These are phyloP conservation scores for Lepiota venenata DNA, from an alignment of 768 basidiomycete genomes.

Conservation along the genomic window DNA sequence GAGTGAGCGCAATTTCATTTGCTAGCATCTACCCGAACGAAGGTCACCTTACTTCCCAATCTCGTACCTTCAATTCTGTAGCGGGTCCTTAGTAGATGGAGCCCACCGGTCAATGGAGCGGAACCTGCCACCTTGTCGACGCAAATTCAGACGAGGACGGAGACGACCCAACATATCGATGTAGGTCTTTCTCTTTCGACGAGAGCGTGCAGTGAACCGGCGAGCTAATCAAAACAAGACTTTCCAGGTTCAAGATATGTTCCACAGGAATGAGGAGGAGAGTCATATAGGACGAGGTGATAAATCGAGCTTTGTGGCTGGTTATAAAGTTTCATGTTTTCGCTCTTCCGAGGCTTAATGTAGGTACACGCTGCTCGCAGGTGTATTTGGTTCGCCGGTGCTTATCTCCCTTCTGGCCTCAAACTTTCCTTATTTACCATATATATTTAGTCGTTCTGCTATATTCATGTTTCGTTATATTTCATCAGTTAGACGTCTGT, in stretches of 20 bases:
- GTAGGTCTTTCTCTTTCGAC: conserved; percentile 15
- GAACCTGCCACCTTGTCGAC: conserved; percentile 17
- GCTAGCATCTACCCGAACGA: background rate
- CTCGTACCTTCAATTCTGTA: background rate
- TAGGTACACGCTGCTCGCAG: too few relatives aligned
- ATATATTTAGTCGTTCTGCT: too few relatives aligned
- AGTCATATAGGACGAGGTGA: background rate
- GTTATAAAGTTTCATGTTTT: background rate
- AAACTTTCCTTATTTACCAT: too few relatives aligned
- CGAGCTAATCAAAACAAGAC: too few relatives aligned
- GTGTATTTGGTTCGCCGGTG: too few relatives aligned
- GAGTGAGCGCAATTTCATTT: background rate
- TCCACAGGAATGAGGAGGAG: background rate
- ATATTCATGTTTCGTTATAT: too few relatives aligned
- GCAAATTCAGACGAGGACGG: conserved; percentile 22
- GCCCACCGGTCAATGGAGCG: conserved; percentile 13
- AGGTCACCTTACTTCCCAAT: background rate
- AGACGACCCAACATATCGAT: conserved; percentile 23
- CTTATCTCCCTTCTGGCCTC: too few relatives aligned
- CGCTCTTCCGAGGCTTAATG: too few relatives aligned
- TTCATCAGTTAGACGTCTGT: too few relatives aligned
- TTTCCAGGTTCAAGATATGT: background rate
- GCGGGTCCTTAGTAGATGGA: background rate
- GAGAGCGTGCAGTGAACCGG: background rate
- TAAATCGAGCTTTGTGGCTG: background rate